Conservation (phyloP, 208 protist genomes). For the Histomonas meleagridis region DNA sequence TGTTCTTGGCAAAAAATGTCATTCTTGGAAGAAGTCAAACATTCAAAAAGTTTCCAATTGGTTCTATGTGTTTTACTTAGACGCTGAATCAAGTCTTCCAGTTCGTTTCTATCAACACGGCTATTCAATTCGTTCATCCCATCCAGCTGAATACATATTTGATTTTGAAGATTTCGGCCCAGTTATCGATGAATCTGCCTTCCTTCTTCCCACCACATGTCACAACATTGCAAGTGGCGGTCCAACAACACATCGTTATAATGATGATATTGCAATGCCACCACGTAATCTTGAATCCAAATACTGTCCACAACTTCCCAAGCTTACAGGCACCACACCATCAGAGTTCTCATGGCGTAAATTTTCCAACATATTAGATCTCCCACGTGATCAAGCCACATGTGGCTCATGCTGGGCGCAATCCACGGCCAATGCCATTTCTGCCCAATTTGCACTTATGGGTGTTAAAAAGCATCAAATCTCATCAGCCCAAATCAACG, state of each 20-base stretch:
- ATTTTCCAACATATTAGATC: not conserved
- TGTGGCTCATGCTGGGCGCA: slow-evolving; percentile 22
- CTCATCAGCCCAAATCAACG: not conserved
- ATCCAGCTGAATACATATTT: slow-evolving; percentile 14
- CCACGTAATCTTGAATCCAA: not conserved
- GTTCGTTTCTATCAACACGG: not conserved
- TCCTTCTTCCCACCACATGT: not conserved
- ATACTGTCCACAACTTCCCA: not conserved
- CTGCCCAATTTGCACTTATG: not conserved
- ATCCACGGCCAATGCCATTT: not conserved
- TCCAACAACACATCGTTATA: not conserved
- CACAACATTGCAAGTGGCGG: not conserved
- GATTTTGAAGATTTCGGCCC: slow-evolving; percentile 5
- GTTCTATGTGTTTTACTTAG: not conserved
- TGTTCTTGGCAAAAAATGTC: not conserved
- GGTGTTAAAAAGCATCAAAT: not conserved
- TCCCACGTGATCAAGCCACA: not conserved
- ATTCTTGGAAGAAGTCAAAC: not conserved
- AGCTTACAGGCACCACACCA: not conserved
- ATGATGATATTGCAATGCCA: not conserved
- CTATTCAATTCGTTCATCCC: not conserved
- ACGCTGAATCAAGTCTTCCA: not conserved
- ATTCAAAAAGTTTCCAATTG: not conserved
- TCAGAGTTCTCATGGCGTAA: not conserved
- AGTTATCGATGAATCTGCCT: not conserved